Evolutionary conservation across 2,329 filamentous ascomycete genomes (phyloP).

Genomic region (Lachnellula occidentalis): DNA sequence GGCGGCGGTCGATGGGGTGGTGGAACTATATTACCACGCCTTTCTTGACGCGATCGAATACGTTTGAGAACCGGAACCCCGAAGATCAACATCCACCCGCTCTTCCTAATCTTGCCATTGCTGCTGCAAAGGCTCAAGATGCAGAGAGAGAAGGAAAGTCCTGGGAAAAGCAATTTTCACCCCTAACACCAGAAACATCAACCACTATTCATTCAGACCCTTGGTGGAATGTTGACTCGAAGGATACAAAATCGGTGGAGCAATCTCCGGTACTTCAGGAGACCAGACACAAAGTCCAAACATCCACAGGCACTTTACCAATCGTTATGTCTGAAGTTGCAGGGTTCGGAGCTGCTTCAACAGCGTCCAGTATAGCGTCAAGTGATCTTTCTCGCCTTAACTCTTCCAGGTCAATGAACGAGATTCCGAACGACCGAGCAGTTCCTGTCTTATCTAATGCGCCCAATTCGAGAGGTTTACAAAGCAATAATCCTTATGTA

Average conservation of each 20-base stretch:
- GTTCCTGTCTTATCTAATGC: slow-evolving; percentile 13
- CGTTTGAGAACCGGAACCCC: slow-evolving; percentile 21
- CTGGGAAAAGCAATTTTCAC: slow-evolving; percentile 33
- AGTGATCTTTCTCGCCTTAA: slow-evolving; percentile 7
- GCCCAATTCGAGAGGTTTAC: slow-evolving; percentile 8
- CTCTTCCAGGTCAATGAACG: neutral
- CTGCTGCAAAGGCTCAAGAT: slow-evolving; percentile 24
- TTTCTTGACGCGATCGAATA: slow-evolving; percentile 42
- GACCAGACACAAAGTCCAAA: slow-evolving; percentile 25
- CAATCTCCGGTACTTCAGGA: slow-evolving; percentile 19
- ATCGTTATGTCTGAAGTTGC: slow-evolving; percentile 21
- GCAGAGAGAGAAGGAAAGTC: slow-evolving; percentile 18
- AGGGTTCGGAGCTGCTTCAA: slow-evolving; percentile 8
- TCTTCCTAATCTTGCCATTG: slow-evolving; percentile 32
- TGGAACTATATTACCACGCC: slow-evolving; percentile 74
- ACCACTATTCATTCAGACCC: slow-evolving; percentile 30
- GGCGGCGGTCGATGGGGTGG: slow-evolving; percentile 62
- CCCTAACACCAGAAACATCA: slow-evolving; percentile 24
- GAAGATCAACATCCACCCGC: slow-evolving; percentile 19
- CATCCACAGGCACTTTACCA: slow-evolving; percentile 23
- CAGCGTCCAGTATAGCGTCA: slow-evolving; percentile 12
- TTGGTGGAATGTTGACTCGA: slow-evolving; percentile 34
- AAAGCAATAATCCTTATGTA: slow-evolving; percentile 25
- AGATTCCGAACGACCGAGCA: slow-evolving; percentile 12
- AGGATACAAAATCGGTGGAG: slow-evolving; percentile 10